Base-by-base conservation (phyloP, 1,284 basidiomycete genomes). In the Sparassis latifolia region DNA sequence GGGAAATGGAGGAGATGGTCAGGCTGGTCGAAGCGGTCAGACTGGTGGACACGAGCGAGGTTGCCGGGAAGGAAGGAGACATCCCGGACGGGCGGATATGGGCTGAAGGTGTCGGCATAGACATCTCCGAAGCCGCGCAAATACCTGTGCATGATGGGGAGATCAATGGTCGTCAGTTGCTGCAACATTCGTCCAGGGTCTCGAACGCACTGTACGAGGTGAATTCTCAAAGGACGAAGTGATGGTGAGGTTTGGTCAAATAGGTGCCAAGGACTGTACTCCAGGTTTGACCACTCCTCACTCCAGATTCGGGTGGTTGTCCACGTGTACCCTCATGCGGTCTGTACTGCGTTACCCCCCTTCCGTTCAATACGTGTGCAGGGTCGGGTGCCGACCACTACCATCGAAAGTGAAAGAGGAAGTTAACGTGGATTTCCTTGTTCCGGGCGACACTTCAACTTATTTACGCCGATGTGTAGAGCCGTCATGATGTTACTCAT, bases 21-120 rank as follows among this genome's bases (percentile, higher is more conserved):
- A 78, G 75, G 55, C 71, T 91, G 5, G 86, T 91, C 7, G 87
- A 90, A 61, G 87, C 87, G 4, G 87, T 89, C 48, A 85, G 78
- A 62, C 63, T 86, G 31, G 80, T 82, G 38, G 66, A 84, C 49
- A 62, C 62, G 31, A 52, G 52, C 45, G 50, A 63, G 4, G 49
- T 52, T 29, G 49, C 54, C 35, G 57, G 54, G 2, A 52, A 38
- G 33, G 47, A 55, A 45, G 51, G 54, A 40, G 44, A 54, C 29
- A 64, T 78, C 28, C 71, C 73, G 29, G 76, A 78, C 55, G 77
- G 73, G 20, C 65, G 73, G 38, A 62, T 78, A 49, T 74, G 72
- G 72, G 63, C 67, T 2, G 66, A 70, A 51, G 70, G 62, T 9
- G 57, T 53, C 28, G 74, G 73, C 0, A 69, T 74, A 45, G 60